Evolutionary conservation across 495 filamentous ascomycete species (phyloP), one percentile per base, ranked within the genome.

Genomic region (Hyaloscypha bicolor): DNA sequence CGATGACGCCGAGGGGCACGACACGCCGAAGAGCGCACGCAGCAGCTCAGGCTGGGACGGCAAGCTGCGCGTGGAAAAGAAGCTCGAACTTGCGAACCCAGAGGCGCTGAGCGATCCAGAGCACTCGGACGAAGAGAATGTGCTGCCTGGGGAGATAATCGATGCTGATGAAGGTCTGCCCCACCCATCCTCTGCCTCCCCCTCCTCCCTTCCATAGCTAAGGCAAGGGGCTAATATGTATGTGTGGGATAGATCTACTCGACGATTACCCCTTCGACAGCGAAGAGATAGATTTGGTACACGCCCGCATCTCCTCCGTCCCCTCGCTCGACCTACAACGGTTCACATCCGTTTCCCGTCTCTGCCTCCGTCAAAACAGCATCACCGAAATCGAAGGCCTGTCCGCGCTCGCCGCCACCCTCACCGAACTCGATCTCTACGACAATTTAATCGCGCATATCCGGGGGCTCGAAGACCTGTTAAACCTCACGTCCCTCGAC

Each of bases 381-480:
- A 93, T 99, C 76, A 82, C 88, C 29, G 84, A 88, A 39, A 91
- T 97, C 79, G 86, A 92, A 66, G 83, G 88, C 2, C 84, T 97
- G n/a, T 75, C 82, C 19, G 74, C 75, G 31, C 74, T 97, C 21
- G 86, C 86, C 45, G 74, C 76, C 21, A 91, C 86, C 4, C 79
- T 99, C 22, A 74, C 83, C 69, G 95, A 99, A 19, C 84, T 99
- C 30, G 95, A 99, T 73, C 85, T 99, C 71, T 99, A 99, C 83
- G 95, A 99, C 77, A 99, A 99, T 75, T 82, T 94, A n/a, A 93
- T 99, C 72, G 85, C 88, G 4, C 93, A 96, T 74, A 85, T 97
- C 73, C 87, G 89, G 70, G 92, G 92, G 39, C 84, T 99, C 33
- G 93, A 96, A 32, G 83, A 87, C 55, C 86, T 97, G 42, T 81